Conservation (phyloP, 129 eudicot genomes). For the Oenanthe sinensis region DNA sequence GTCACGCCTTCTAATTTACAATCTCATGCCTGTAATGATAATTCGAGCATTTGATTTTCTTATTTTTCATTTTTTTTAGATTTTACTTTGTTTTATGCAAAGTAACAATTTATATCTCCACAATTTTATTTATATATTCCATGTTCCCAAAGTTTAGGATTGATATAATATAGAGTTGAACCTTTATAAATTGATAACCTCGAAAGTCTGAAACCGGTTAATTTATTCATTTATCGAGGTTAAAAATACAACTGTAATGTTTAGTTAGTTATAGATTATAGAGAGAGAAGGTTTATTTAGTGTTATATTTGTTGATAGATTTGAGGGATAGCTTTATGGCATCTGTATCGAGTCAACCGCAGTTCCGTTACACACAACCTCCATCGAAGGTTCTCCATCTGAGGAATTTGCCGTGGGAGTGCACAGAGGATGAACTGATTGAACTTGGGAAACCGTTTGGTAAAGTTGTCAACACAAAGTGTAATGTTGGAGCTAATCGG, state of each 20-base stretch:
- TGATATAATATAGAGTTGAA: too few species aligned
- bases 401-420: constrained; percentile 97
- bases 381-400: constrained; percentile 91
- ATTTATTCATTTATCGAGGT: too few species aligned
- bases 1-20: background rate
- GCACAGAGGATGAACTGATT: constrained; percentile 79
- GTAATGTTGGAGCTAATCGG: constrained; percentile 90
- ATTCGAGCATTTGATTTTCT: background rate
- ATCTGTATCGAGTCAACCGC: constrained; percentile 89
- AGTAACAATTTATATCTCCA: background rate
- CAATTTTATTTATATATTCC: too few species aligned
- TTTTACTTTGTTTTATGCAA: background rate
- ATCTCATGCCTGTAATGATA: background rate
- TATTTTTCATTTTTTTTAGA: background rate
- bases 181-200: too few species aligned
- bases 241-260: background rate
- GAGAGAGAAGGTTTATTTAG: background rate
- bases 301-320: background rate
- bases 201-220: too few species aligned
- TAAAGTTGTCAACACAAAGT: constrained; percentile 84
- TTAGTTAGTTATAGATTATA: background rate
- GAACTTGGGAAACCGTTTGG: constrained; percentile 92
- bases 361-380: constrained; percentile 88
- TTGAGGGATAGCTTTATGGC: constrained; percentile 36
- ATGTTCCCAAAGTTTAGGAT: background rate